These are phyloP conservation scores for Solanum hybrid DNA, from an alignment of 305 asterid species.

Conservation along the genomic window DNA sequence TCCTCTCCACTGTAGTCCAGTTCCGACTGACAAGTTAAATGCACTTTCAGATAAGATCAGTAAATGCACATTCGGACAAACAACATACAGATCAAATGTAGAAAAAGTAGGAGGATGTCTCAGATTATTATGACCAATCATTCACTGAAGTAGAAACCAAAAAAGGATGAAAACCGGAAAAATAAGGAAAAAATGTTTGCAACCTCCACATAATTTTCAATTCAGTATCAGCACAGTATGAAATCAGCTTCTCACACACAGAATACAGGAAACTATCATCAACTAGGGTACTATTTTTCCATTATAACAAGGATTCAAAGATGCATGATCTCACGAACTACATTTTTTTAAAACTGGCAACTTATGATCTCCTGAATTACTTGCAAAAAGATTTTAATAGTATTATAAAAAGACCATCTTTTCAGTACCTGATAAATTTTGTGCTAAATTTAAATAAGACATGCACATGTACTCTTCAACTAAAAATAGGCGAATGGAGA, in stretches of 20 bases:
- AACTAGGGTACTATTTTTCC: neutral
- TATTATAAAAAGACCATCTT: neutral
- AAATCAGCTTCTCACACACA: neutral
- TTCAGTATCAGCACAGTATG: neutral
- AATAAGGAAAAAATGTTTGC: neutral
- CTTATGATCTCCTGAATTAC: neutral
- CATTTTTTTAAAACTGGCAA: neutral
- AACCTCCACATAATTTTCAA: neutral
- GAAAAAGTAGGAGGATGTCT: neutral
- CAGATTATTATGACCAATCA: neutral
- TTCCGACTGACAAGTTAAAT: constrained; percentile 8
- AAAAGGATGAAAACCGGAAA: neutral
- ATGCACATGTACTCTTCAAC: neutral
- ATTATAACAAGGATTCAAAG: neutral
- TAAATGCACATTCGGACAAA: neutral
- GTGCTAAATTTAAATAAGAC: neutral
- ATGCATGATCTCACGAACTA: neutral
- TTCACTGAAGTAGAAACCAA: neutral
- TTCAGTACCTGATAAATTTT: neutral
- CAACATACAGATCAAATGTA: neutral
- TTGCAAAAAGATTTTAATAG: neutral
- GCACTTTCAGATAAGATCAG: neutral
- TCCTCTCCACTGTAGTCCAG: constrained; percentile 8
- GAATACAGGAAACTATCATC: neutral
- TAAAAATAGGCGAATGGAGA: neutral